Conservation (phyloP, 2,329 filamentous ascomycete genomes). For the Fusarium citri region DNA sequence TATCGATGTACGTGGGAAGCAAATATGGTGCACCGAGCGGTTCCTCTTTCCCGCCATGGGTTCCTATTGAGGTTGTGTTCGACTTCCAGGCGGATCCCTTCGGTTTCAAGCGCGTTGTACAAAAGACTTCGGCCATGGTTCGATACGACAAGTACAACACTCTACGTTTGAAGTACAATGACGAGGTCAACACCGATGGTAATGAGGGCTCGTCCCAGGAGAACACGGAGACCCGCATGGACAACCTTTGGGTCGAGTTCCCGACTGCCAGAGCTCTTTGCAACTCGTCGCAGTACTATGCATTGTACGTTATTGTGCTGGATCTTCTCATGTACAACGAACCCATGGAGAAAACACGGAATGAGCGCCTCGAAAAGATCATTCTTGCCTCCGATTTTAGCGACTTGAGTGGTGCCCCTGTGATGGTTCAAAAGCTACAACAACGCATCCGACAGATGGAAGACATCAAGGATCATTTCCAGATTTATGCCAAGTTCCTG, state of each 20-base stretch:
- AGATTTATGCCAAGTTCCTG: constrained; percentile 87
- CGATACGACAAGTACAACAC: constrained; percentile 99
- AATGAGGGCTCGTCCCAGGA: constrained; percentile 62
- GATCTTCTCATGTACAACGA: constrained; percentile 97
- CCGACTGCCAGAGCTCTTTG: constrained; percentile 94
- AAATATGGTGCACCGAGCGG: constrained; percentile 87
- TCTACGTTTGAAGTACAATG: constrained; percentile 94
- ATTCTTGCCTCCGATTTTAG: constrained; percentile 99
- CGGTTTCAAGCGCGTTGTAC: constrained; percentile 97
- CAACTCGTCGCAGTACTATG: constrained; percentile 97
- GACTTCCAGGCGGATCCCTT: constrained; percentile 94
- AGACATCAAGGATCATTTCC: constrained; percentile 96
- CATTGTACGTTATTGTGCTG: constrained; percentile 96
- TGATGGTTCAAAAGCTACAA: constrained; percentile 91
- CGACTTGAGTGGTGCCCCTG: constrained; percentile 90
- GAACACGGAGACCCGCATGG: constrained; percentile 81
- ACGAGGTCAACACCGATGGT: constrained; percentile 81
- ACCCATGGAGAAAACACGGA: constrained; percentile 96
- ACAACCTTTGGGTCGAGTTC: constrained; percentile 97
- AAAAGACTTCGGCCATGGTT: constrained; percentile 94
- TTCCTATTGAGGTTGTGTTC: constrained; percentile 98
- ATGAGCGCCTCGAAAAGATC: constrained; percentile 95
- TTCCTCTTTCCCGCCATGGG: constrained; percentile 96
- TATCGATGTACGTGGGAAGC: constrained; percentile 95
- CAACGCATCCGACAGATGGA: constrained; percentile 93